phyloP scores from a whole-genome alignment of 2,329 filamentous ascomycete genomes.

The Epichloe gansuensis region DNA sequence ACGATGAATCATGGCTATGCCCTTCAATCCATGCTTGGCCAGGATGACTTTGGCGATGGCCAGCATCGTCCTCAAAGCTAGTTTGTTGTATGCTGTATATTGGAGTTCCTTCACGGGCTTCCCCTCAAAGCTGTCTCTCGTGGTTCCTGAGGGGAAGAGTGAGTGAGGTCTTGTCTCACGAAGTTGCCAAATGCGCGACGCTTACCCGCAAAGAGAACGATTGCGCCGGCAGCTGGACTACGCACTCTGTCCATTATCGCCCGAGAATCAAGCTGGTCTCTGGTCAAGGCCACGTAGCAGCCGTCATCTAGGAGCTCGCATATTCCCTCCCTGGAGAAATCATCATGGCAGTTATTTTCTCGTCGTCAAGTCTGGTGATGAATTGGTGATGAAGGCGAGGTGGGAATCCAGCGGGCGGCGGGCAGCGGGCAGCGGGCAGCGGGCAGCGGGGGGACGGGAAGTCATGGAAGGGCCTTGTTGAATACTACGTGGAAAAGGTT shows the following conservation, averaged over 20 bases:
- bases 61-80: constrained; percentile 58
- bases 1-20: constrained; percentile 71
- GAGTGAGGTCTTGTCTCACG: constrained; percentile 6
- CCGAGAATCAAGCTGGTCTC: constrained; percentile 44
- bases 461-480: background rate
- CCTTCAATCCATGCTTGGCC: constrained; percentile 52
- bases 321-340: constrained; percentile 9
- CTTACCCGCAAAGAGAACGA: constrained; percentile 63
- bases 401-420: background rate
- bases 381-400: background rate
- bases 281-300: constrained; percentile 59
- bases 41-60: constrained; percentile 47
- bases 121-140: constrained; percentile 59
- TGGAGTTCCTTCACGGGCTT: constrained; percentile 63
- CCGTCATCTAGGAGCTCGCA: constrained; percentile 34
- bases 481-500: too few species aligned
- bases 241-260: constrained; percentile 54
- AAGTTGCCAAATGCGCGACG: background rate
- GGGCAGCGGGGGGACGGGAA: background rate
- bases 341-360: constrained; percentile 5
- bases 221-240: constrained; percentile 61
- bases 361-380: background rate
- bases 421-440: background rate
- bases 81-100: constrained; percentile 62
- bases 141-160: constrained; percentile 46